Conservation (phyloP, 768 basidiomycete genomes). For the Phylloporus sp. region DNA sequence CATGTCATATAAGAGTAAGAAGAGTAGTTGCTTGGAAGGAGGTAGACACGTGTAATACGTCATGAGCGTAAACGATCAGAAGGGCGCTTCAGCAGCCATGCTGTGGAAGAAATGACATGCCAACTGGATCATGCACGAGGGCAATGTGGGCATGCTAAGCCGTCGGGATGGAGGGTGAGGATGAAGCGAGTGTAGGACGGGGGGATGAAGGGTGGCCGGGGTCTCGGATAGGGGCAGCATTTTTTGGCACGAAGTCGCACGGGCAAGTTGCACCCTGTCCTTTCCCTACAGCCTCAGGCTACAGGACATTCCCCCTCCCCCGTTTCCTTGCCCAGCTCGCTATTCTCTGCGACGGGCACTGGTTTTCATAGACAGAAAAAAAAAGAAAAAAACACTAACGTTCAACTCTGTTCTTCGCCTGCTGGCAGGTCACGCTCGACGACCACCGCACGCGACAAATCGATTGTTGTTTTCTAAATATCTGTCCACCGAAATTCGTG, state of each 20-base stretch:
- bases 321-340: conserved; percentile 30
- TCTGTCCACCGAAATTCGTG: conserved; percentile 40
- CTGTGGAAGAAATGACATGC: too few species aligned
- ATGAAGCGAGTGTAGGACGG: conserved; percentile 11
- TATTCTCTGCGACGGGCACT: conserved; percentile 34
- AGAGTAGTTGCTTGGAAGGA: too few species aligned
- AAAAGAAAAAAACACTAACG: conserved; percentile 24
- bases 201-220: conserved; percentile 21
- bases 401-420: conserved; percentile 67
- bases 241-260: conserved; percentile 34
- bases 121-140: too few species aligned
- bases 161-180: too few species aligned
- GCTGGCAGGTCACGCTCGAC: conserved; percentile 89
- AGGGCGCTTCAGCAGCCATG: too few species aligned
- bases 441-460: conserved; percentile 69
- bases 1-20: too few species aligned
- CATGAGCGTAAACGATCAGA: too few species aligned
- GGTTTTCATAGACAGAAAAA: conserved; percentile 37
- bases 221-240: conserved; percentile 20
- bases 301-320: conserved; percentile 29
- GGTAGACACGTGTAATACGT: too few species aligned
- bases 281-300: conserved; percentile 37
- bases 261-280: conserved; percentile 31
- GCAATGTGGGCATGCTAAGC: too few species aligned
- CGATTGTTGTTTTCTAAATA: conserved; percentile 46